Percentiles rank a stretch among this genome's conserved stretches.
Conservation (phyloP, 1,139 yeast species). For the Eremothecium gossypii region DNA sequence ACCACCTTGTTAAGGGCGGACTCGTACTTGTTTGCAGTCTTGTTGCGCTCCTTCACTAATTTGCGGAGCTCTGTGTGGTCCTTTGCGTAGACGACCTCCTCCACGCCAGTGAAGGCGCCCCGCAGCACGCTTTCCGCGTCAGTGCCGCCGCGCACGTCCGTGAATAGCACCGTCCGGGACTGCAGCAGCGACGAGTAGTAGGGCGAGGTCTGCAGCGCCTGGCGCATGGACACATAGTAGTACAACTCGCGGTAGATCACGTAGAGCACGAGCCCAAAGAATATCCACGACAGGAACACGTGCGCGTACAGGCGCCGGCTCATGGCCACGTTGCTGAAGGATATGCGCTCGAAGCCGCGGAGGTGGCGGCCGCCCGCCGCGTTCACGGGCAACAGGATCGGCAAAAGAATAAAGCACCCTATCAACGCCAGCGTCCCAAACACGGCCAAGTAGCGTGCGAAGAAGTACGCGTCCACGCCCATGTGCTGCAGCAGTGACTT, state of each 20-base stretch:
- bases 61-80: slow-evolving; percentile 45
- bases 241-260: slow-evolving; percentile 63
- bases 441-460: slow-evolving; percentile 64
- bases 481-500: slow-evolving; percentile 65
- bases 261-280: slow-evolving; percentile 49
- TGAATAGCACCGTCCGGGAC: slow-evolving; percentile 58
- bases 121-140: slow-evolving; percentile 41
- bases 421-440: slow-evolving; percentile 48
- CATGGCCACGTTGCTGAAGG: slow-evolving; percentile 55
- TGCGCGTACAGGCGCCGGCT: slow-evolving; percentile 61
- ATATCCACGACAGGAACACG: slow-evolving; percentile 61
- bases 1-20: slow-evolving; percentile 47
- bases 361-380: slow-evolving; percentile 64
- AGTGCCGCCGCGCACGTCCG: slow-evolving; percentile 19
- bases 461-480: slow-evolving; percentile 85
- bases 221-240: slow-evolving; percentile 58
- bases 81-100: slow-evolving; percentile 54
- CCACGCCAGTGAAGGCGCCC: slow-evolving; percentile 50
- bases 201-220: slow-evolving; percentile 61
- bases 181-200: slow-evolving; percentile 56
- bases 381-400: slow-evolving; percentile 77
- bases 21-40: slow-evolving; percentile 50
- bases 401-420: slow-evolving; percentile 62
- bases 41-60: slow-evolving; percentile 46
- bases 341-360: slow-evolving; percentile 48